Evolutionary conservation across 305 asterid species (phyloP).

Genomic region (Fraxinus floribunda): DNA sequence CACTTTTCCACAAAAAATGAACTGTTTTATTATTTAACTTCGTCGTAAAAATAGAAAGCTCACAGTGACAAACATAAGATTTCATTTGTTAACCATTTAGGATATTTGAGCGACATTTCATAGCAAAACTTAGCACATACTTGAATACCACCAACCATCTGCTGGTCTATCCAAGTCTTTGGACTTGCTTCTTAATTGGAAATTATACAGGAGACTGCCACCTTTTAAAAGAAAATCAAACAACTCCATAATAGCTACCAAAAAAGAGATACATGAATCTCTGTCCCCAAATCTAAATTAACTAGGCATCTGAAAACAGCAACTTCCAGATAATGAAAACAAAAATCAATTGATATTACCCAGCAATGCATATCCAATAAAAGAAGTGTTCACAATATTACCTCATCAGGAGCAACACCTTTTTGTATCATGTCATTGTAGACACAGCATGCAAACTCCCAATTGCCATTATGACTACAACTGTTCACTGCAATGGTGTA

Average conservation of each 20-base stretch:
- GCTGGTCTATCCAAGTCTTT: not conserved
- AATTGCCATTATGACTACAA: slow-evolving; percentile 86
- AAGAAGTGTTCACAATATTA: slow-evolving; percentile 28
- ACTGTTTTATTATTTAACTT: not conserved
- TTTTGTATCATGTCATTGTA: slow-evolving; percentile 80
- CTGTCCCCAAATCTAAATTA: not conserved
- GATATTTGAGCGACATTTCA: not conserved
- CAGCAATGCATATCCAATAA: not conserved
- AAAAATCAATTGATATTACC: not conserved
- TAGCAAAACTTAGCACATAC: not conserved
- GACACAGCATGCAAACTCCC: slow-evolving; percentile 86
- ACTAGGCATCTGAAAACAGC: not conserved
- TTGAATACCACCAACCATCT: not conserved
- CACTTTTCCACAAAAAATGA: not conserved
- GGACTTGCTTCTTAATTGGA: not conserved
- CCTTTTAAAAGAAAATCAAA: not conserved
- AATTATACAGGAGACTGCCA: not conserved
- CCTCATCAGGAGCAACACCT: slow-evolving; percentile 94
- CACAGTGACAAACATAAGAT: not conserved
- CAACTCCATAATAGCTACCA: not conserved
- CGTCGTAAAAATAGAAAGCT: not conserved
- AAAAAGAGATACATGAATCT: not conserved
- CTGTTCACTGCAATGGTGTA: slow-evolving; percentile 95
- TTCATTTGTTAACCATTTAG: not conserved
- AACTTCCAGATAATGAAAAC: slow-evolving; percentile 1